Base-by-base conservation (phyloP, 805 yeast genomes). In the Candida verbasci region DNA sequence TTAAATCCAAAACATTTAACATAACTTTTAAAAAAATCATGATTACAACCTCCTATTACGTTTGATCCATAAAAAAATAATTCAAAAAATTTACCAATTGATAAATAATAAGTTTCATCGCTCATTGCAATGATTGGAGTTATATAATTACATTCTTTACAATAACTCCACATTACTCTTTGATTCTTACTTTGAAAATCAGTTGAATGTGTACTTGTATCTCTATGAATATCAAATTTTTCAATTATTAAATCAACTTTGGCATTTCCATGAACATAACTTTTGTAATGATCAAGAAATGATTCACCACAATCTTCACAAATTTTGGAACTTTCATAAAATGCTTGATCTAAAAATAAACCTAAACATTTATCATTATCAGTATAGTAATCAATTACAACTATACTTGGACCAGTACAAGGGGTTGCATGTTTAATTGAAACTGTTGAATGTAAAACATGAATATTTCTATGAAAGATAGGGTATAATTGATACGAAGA, bases 1-100 rank as follows among this genome's bases (percentile, higher is more conserved):
- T 85, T 82, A 49, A 78, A 76, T 3, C 95, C 86, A 59, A 91
- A 91, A 53, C 83, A 87, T 45, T 89, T 78, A 15, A 82, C 77
- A 53, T 89, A 96, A 42, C 83, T 86, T 37, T 80, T 76, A 45
- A 86, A 82, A 39, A 82, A 80, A 53, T 88, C 87, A 58, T 91
- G 97, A 0, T 70, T 59, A 56, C 98, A 93, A 15, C 72, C 68
- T 26, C 46, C 33, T 14, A 37, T 27, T 2, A 65, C 60, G 33
- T 56, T 50, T 16, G 53, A 50, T 3, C 70, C 70, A 85, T 95
- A 87, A 53, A 89, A 89, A 21, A 83, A 68, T 16, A 89, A 64
- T 61, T 93, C 97, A 17, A 93, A 64, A 53, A 85, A 93, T 53
- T 94, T 94, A 0, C 97, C 98, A 58, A 93, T 82, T 0, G 97